Percentiles rank a stretch among this genome's conserved stretches.
Evolutionary conservation across 2,329 filamentous ascomycete genomes (phyloP).

Genomic region (Neopestalotiopsis sp.): DNA sequence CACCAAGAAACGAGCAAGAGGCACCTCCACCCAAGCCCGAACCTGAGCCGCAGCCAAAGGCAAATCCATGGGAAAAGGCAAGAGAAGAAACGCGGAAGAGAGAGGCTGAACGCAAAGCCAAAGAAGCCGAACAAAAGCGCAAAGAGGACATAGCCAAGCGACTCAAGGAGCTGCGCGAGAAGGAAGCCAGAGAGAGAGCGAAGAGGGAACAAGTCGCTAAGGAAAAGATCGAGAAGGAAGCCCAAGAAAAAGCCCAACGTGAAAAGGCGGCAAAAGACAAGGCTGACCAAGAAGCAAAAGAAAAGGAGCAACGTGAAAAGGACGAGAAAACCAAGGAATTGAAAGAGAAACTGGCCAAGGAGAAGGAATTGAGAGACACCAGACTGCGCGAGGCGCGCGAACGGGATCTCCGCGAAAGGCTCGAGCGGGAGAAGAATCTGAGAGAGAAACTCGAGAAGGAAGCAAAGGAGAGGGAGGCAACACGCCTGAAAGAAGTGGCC

Average conservation of each 20-base stretch:
- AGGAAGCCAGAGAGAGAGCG: constrained; percentile 54
- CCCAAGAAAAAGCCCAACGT: constrained; percentile 37
- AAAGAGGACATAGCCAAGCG: constrained; percentile 60
- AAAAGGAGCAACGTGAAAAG: constrained; percentile 37
- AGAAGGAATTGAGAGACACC: constrained; percentile 39
- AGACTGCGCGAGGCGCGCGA: constrained; percentile 37
- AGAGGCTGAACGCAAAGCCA: constrained; percentile 67
- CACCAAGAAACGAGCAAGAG: constrained; percentile 25
- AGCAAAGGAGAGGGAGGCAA: constrained; percentile 45
- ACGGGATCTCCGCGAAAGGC: constrained; percentile 35
- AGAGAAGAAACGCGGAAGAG: constrained; percentile 69
- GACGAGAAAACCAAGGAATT: constrained; percentile 38
- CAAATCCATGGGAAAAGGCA: constrained; percentile 70
- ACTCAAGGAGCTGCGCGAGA: constrained; percentile 61
- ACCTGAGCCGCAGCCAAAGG: constrained; percentile 32
- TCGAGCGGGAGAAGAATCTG: constrained; percentile 48
- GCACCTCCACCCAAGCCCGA: constrained; percentile 21
- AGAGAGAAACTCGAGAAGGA: constrained; percentile 52
- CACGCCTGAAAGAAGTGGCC: constrained; percentile 35
- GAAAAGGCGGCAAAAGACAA: constrained; percentile 41
- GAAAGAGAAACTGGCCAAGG: constrained; percentile 44
- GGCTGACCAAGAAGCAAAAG: constrained; percentile 42
- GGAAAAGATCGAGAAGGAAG: constrained; percentile 38
- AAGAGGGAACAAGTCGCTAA: constrained; percentile 44
- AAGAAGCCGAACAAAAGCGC: constrained; percentile 65